Percentiles rank a stretch among this genome's conserved stretches.
Evolutionary conservation across 208 protist genomes (phyloP).

Genomic region (Crithidia expoeki): DNA sequence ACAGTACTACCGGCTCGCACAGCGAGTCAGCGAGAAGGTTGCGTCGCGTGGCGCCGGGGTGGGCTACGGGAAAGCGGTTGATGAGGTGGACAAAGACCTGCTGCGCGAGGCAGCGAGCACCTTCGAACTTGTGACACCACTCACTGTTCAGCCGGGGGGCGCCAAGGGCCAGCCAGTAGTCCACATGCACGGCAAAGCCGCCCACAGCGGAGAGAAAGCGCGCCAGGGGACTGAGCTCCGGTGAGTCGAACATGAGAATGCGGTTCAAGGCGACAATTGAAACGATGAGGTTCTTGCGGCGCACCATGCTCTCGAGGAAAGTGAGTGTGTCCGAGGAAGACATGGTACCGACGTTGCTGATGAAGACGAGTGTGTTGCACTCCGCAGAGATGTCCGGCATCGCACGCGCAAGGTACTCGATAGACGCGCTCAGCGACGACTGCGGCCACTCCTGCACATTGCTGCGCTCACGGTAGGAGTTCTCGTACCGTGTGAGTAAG

Average conservation of each 20-base stretch:
- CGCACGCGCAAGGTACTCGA: constrained; percentile 74
- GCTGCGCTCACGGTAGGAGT: constrained; percentile 47
- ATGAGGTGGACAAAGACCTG: constrained; percentile 91
- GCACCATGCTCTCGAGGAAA: constrained; percentile 73
- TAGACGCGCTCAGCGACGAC: constrained; percentile 47
- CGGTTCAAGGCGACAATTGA: constrained; percentile 78
- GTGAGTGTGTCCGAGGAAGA: constrained; percentile 51
- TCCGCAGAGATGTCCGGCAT: constrained; percentile 61
- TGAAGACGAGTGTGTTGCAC: constrained; percentile 75
- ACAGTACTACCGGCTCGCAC: constrained; percentile 41
- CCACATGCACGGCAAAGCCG: constrained; percentile 79
- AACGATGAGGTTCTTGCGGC: constrained; percentile 86
- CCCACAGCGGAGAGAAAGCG: constrained; percentile 79
- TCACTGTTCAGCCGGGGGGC: constrained; percentile 67
- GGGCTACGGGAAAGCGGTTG: constrained; percentile 67
- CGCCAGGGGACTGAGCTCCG: constrained; percentile 61
- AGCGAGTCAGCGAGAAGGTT: constrained; percentile 24
- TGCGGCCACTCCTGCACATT: constrained; percentile 59
- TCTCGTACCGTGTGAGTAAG: constrained; percentile 69
- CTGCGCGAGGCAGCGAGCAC: constrained; percentile 81
- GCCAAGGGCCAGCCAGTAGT: constrained; percentile 82
- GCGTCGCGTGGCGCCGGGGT: constrained; percentile 43
- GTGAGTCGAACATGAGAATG: constrained; percentile 55
- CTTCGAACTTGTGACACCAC: constrained; percentile 83
- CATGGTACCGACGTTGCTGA: constrained; percentile 57